phyloP scores from a whole-genome alignment of 2,329 filamentous ascomycete species.

The Penicillium sp. region DNA sequence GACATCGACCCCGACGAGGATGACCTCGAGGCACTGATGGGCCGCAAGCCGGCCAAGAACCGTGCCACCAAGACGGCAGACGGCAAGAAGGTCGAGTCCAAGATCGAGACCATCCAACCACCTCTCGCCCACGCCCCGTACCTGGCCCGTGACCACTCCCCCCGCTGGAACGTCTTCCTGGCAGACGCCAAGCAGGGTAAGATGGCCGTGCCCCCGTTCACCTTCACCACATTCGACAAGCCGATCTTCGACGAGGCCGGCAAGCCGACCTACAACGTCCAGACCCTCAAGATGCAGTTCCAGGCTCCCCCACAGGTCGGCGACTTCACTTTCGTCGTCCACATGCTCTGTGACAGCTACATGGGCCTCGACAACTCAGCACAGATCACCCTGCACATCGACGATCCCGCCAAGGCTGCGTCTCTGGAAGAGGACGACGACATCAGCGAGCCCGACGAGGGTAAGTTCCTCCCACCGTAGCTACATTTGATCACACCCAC shows the following conservation, averaged over 20 bases:
- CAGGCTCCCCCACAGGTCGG: conserved; percentile 89
- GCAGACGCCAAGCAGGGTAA: conserved; percentile 92
- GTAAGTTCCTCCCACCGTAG: conserved; percentile 56
- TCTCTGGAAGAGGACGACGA: conserved; percentile 85
- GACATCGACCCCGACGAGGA: conserved; percentile 92
- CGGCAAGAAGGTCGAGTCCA: conserved; percentile 56
- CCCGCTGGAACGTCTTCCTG: conserved; percentile 92
- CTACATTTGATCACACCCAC: conserved; percentile 10
- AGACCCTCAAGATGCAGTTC: conserved; percentile 97
- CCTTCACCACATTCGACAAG: conserved; percentile 90
- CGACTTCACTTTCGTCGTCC: conserved; percentile 92
- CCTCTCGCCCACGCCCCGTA: conserved; percentile 90
- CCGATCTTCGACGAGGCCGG: conserved; percentile 78
- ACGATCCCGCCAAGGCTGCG: conserved; percentile 82
- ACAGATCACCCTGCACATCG: conserved; percentile 85
- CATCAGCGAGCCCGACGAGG: conserved; percentile 96
- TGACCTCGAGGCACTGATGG: conserved; percentile 81
- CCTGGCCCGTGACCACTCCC: conserved; percentile 84
- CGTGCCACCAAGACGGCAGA: conserved; percentile 62
- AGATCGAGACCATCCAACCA: conserved; percentile 68
- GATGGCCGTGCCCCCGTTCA: conserved; percentile 94
- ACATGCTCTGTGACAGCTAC: conserved; percentile 92
- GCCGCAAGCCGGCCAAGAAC: conserved; percentile 66
- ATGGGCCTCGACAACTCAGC: conserved; percentile 90
- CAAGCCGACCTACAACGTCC: conserved; percentile 89